phyloP scores from a whole-genome alignment of 2,329 filamentous ascomycete species.

The Fusarium sp. region DNA sequence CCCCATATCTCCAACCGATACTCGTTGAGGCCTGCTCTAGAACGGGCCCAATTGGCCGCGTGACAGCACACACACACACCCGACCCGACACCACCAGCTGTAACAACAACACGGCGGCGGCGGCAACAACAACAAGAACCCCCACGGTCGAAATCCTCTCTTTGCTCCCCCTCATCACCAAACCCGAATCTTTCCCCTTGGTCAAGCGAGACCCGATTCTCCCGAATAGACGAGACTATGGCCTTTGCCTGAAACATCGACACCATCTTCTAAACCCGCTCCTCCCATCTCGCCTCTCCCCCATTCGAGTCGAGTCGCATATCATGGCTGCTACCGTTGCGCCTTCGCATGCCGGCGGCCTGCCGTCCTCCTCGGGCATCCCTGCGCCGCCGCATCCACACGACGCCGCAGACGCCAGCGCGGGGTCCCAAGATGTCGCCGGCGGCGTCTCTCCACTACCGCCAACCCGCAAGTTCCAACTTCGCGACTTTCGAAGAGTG shows the following conservation, averaged over 20 bases:
- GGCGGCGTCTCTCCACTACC: conserved; percentile 33
- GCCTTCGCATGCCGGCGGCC: conserved; percentile 45
- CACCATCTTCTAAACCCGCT: not conserved
- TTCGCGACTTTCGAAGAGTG: conserved; percentile 75
- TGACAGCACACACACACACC: conserved; percentile 21
- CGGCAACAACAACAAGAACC: not conserved
- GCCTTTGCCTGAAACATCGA: conserved; percentile 24
- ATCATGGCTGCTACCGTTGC: conserved; percentile 50
- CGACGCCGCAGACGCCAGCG: conserved; percentile 27
- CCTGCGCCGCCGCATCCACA: conserved; percentile 36
- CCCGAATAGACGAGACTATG: conserved; percentile 22
- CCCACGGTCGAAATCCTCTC: conserved; percentile 5
- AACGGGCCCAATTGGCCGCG: conserved; percentile 28
- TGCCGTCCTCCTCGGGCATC: conserved; percentile 41
- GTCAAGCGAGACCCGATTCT: not conserved
- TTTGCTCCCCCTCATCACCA: not conserved
- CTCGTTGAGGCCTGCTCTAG: conserved; percentile 24
- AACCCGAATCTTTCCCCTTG: not conserved
- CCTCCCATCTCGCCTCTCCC: not conserved
- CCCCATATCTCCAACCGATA: not conserved
- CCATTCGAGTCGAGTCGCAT: not conserved
- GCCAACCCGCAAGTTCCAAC: conserved; percentile 47
- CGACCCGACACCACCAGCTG: not conserved
- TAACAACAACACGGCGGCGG: not conserved
- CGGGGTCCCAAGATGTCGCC: conserved; percentile 35